Conservation (phyloP, 2,329 filamentous ascomycete genomes). For the Diaporthe sp. region DNA sequence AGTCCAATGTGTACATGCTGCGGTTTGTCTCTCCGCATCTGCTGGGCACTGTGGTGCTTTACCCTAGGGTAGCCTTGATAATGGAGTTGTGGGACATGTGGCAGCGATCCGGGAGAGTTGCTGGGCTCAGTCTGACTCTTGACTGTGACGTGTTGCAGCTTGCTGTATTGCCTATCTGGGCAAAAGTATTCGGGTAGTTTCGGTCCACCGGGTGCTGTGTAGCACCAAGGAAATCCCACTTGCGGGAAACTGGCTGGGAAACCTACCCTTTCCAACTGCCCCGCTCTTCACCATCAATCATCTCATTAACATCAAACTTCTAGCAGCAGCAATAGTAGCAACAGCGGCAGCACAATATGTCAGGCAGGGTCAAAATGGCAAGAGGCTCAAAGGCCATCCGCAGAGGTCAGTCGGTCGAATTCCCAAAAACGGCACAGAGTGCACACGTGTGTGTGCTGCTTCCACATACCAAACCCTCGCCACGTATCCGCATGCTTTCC, state of each 20-base stretch:
- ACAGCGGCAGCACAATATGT: not conserved
- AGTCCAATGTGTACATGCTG: not conserved
- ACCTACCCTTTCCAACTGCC: not conserved
- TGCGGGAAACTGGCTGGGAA: not conserved
- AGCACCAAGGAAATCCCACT: not conserved
- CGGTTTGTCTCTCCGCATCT: too few species aligned
- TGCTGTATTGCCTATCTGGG: not conserved
- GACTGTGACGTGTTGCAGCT: not conserved
- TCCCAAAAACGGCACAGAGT: not conserved
- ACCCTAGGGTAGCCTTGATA: not conserved
- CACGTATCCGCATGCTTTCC: not conserved
- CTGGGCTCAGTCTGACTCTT: too few species aligned
- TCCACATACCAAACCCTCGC: not conserved
- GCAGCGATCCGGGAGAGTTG: not conserved
- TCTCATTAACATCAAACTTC: not conserved
- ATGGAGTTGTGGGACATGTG: not conserved
- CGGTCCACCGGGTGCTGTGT: not conserved
- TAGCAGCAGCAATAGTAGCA: not conserved
- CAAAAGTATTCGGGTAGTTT: slow-evolving; percentile 5
- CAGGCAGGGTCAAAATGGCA: not conserved
- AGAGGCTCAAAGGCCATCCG: slow-evolving; percentile 6
- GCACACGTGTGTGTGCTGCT: too few species aligned
- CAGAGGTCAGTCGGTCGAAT: not conserved
- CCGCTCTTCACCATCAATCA: not conserved
- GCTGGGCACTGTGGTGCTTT: not conserved